phyloP scores from a whole-genome alignment of 1,284 basidiomycete species.

The Cryptococcus sp. region DNA sequence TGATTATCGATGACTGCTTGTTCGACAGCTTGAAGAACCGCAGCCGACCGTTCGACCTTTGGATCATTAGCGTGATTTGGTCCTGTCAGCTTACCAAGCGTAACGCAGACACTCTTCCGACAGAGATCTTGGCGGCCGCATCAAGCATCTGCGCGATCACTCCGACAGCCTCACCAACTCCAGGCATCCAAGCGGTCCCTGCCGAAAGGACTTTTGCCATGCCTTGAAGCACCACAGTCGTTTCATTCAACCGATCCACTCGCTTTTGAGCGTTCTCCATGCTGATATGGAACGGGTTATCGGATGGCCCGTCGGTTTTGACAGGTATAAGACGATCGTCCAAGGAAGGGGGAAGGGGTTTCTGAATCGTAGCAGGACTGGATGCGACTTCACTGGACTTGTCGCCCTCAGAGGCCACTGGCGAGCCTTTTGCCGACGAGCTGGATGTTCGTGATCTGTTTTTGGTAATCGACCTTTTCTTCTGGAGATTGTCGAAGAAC shows the following conservation, averaged over 20 bases:
- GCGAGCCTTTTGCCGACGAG: too few species aligned
- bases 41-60: slow-evolving; percentile 35
- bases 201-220: slow-evolving; percentile 11
- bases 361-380: background rate
- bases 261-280: slow-evolving; percentile 19
- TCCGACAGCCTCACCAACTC: slow-evolving; percentile 26
- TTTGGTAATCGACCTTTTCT: slow-evolving; percentile 9
- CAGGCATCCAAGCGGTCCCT: slow-evolving; percentile 21
- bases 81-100: slow-evolving; percentile 22
- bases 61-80: background rate
- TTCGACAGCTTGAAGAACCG: slow-evolving; percentile 27
- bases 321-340: background rate
- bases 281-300: slow-evolving; percentile 8
- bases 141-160: slow-evolving; percentile 26
- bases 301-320: background rate
- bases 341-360: background rate
- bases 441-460: background rate
- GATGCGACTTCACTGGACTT: too few species aligned
- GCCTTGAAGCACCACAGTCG: slow-evolving; percentile 13
- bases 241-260: slow-evolving; percentile 21
- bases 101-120: slow-evolving; percentile 31
- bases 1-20: slow-evolving; percentile 24
- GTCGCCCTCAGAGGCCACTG: too few species aligned
- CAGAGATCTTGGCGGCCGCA: slow-evolving; percentile 18
- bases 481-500: slow-evolving; percentile 12